Percentiles rank a stretch among this genome's conserved stretches.
These are phyloP conservation scores for Thinopyrum elongatum DNA, from an alignment of 176 grass and related monocot species.

Conservation along the genomic window DNA sequence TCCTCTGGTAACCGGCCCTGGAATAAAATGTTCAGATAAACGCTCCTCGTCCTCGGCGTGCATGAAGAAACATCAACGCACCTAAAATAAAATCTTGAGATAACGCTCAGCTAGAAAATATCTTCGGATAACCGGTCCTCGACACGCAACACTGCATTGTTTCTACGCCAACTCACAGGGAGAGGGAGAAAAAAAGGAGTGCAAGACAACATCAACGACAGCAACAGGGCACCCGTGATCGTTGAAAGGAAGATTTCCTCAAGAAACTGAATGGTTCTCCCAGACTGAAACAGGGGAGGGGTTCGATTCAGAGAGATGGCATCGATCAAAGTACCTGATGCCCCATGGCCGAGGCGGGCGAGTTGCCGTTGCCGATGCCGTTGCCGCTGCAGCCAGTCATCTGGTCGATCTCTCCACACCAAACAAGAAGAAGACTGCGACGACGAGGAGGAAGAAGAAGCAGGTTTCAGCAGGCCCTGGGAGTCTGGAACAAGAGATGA, in stretches of 20 bases:
- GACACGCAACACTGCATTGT: neutral
- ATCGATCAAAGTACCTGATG: neutral
- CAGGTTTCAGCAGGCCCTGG: neutral
- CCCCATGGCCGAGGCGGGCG: neutral
- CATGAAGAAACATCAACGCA: neutral
- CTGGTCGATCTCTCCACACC: neutral
- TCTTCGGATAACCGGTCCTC: neutral
- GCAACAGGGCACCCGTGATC: neutral
- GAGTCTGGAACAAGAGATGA: neutral
- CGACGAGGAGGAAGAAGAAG: neutral
- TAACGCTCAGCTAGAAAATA: neutral
- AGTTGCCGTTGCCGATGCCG: slow-evolving; percentile 4
- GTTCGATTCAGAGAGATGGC: neutral
- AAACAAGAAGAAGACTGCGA: neutral
- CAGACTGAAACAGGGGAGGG: neutral
- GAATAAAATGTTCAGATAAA: too few species aligned
- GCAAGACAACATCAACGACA: neutral
- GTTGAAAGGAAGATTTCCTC: neutral
- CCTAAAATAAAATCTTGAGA: neutral
- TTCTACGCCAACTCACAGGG: neutral
- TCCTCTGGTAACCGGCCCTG: too few species aligned
- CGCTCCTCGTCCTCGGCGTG: neutral
- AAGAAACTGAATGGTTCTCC: neutral
- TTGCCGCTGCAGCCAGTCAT: slow-evolving; percentile 4
- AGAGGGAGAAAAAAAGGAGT: neutral